Base-by-base conservation (phyloP, 1,284 basidiomycete genomes). In the Sanghuangporus weigelae region DNA sequence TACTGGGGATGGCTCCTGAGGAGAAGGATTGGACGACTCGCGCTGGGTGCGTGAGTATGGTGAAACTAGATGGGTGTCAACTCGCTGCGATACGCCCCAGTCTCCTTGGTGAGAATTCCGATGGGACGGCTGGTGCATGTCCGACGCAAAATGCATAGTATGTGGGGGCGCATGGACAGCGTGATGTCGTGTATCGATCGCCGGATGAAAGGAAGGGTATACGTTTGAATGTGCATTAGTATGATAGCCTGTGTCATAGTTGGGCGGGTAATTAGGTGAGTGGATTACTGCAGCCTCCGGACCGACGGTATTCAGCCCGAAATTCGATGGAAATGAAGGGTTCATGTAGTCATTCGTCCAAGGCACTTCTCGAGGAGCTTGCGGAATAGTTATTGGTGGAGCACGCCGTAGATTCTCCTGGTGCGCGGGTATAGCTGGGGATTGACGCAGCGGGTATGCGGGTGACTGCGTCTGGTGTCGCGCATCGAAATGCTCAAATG, bases 401-500 rank as follows among this genome's bases (percentile, higher is more conserved):
- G 82, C 75, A 63, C 77, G 80, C 63, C 80, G 78, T 57, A 77
- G 74, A 59, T 78, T 77, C 69, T 78, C 76, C 54, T 74, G 73
- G 66, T 74, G 74, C 57, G 76, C 67, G 59, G 81, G 74, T 66
- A 80, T 73, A 38, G 80, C 75, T 19, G 83, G 77, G 35, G 81
- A 77, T 62, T 78, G 71, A 68, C 84, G 78, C 61, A 80, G 76
- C 46, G 76, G 72, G 71, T 83, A 84, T 68, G 80, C 66, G 64
- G 76, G 68, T 42, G 78, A 67, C 64, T 83, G 81, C 21, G 75
- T 68, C 66, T 80, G 76, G 72, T 85, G 86, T 71, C 86, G 81
- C 57, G 77, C 69, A 67, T 89, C 85, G 77, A 67, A 84, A 40
- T 60, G 49, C 81, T 73, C 85, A 85, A 74, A 79, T 80, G 63